phyloP scores from a whole-genome alignment of 345 rosid species.

The Sisymbrium irio region DNA sequence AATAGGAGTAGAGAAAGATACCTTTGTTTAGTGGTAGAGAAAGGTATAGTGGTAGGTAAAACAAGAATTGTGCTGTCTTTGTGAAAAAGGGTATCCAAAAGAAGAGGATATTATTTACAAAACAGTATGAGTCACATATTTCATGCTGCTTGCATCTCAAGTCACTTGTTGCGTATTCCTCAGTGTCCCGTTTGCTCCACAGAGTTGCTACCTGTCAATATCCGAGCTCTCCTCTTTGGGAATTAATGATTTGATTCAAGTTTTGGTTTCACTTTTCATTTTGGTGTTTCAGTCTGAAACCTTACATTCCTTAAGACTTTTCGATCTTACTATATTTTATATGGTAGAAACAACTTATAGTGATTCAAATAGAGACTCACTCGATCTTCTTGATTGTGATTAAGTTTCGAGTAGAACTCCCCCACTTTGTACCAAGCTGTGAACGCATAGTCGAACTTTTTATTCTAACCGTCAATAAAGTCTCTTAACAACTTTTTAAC shows the following conservation, averaged over 20 bases:
- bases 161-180: background rate
- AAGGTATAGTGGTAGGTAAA: too few species aligned
- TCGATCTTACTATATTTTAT: background rate
- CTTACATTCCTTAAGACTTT: background rate
- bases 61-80: background rate
- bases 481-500: too few species aligned
- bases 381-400: too few species aligned
- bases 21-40: too few species aligned
- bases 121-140: conserved; percentile 4
- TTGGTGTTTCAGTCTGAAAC: background rate
- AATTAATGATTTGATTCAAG: background rate
- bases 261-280: too few species aligned
- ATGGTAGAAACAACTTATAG: too few species aligned
- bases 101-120: background rate
- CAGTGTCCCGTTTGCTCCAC: background rate
- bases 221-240: background rate
- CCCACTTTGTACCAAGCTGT: too few species aligned
- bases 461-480: too few species aligned
- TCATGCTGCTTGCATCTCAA: conserved; percentile 6
- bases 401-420: too few species aligned
- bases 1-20: too few species aligned
- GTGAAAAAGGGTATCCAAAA: conserved; percentile 1
- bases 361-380: too few species aligned
- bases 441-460: too few species aligned
- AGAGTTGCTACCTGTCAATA: background rate